Conservation (phyloP, 208 protist species). For the Blechomonas ayalai region DNA sequence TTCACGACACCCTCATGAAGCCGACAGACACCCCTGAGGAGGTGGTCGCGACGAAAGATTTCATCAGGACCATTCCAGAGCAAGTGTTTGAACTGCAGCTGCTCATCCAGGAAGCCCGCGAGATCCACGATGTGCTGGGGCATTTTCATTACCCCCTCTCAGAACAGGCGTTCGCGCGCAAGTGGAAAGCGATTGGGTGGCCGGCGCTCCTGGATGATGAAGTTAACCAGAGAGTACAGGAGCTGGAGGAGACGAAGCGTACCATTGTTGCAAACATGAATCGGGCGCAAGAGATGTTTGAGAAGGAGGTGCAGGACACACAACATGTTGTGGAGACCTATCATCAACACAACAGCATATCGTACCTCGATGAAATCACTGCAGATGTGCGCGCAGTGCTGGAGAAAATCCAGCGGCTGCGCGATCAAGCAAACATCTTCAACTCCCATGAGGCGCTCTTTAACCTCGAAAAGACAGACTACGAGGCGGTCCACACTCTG, state of each 20-base stretch:
- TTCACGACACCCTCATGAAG: slow-evolving; percentile 55
- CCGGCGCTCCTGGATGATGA: slow-evolving; percentile 84
- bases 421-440: slow-evolving; percentile 87
- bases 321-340: slow-evolving; percentile 81
- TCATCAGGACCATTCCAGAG: slow-evolving; percentile 86
- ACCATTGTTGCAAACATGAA: slow-evolving; percentile 76
- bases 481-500: slow-evolving; percentile 81
- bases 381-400: slow-evolving; percentile 79
- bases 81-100: slow-evolving; percentile 76
- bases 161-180: slow-evolving; percentile 92
- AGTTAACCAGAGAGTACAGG: slow-evolving; percentile 85
- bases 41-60: slow-evolving; percentile 84
- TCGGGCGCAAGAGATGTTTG: slow-evolving; percentile 79
- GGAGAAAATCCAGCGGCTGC: slow-evolving; percentile 77
- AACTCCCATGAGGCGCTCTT: slow-evolving; percentile 95
- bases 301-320: slow-evolving; percentile 63
- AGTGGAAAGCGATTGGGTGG: slow-evolving; percentile 90
- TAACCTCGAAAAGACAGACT: slow-evolving; percentile 91
- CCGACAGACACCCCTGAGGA: slow-evolving; percentile 83
- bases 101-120: slow-evolving; percentile 61
- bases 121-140: slow-evolving; percentile 87
- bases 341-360: slow-evolving; percentile 82
- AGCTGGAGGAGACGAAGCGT: slow-evolving; percentile 90
- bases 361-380: slow-evolving; percentile 83
- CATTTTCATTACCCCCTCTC: slow-evolving; percentile 81